Evolutionary conservation across 202 grass and related monocot species (phyloP).

Genomic region (Elaeis oleifera): DNA sequence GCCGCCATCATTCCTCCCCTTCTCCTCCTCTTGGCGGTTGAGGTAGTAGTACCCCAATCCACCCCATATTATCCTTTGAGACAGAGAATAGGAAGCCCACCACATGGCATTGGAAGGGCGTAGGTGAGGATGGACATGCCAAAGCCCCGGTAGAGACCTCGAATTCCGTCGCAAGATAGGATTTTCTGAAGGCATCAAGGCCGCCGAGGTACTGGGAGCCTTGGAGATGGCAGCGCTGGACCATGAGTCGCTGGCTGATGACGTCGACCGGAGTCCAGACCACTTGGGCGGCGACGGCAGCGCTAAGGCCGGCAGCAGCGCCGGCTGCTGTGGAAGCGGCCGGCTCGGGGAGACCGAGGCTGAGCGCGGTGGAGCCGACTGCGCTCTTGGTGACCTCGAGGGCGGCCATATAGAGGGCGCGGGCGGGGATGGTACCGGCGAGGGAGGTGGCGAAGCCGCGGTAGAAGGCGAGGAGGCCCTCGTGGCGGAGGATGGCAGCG

Average conservation of each 20-base stretch:
- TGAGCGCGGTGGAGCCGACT: conserved; percentile 38
- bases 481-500: conserved; percentile 49
- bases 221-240: conserved; percentile 48
- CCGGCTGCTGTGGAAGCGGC: conserved; percentile 47
- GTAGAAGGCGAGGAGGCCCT: conserved; percentile 77
- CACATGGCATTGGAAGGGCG: conserved; percentile 82
- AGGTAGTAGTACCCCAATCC: conserved; percentile 70
- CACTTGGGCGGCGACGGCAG: conserved; percentile 69
- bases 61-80: conserved; percentile 71
- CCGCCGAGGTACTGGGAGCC: conserved; percentile 53
- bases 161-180: conserved; percentile 41
- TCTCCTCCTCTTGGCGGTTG: conserved; percentile 28
- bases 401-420: conserved; percentile 84
- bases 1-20: conserved; percentile 18
- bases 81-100: conserved; percentile 84
- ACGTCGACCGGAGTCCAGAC: conserved; percentile 93
- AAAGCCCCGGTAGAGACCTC: conserved; percentile 82
- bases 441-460: conserved; percentile 78
- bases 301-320: conserved; percentile 48
- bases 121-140: conserved; percentile 92
- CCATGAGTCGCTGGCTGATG: conserved; percentile 89
- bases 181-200: conserved; percentile 82
- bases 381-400: conserved; percentile 74
- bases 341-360: conserved; percentile 50
- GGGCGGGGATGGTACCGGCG: conserved; percentile 78